Base-by-base conservation (phyloP, 2,329 filamentous ascomycete species). In the Madurella fahalii region DNA sequence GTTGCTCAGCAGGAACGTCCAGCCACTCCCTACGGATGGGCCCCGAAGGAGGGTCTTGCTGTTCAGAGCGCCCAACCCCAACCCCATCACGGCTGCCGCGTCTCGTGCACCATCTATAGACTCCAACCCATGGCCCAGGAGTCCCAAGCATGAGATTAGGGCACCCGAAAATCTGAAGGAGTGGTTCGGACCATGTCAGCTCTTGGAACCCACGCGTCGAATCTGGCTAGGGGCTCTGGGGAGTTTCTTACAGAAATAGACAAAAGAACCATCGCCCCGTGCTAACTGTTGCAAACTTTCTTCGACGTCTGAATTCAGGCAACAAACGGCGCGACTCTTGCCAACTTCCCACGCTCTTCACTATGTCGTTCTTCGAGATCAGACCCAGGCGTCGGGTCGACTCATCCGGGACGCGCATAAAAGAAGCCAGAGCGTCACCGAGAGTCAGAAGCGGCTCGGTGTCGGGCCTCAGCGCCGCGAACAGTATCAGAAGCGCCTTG, bases 1-100 rank as follows among this genome's bases (percentile, higher is more conserved):
- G 40, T 70, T 71, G 5, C 46, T 31, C 18, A 71, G 63, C 8
- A 71, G 51, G 37, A n/a, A 11, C 40, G 15, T 41, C 13, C 40
- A 16, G 40, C 9, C 17, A 9, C 13, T 9, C 18, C 47, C 37
- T 11, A 18, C 15, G 39, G 11, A 7, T 13, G 4, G 8, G 20
- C 4, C 9, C 9, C 41, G 37, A 7, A 49, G 41, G 37, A 49
- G 16, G 11, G 47, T 49, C 47, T 49, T 49, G 47, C 47, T 49
- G 37, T 15, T 49, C 5, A 49, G 37, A 5, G 47, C 17, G 15
- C 37, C 47, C 20, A 49, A 17, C 2, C 47, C 47, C 11, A 49
- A 39, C 9, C 12, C 13, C 39, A 49, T 31, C n/a, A 49, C 37
- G 12, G 37, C 13, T 3, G 47, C 30, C n/a, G 37, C n/a, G 47